phyloP scores from a whole-genome alignment of 805 yeast species.

The Wickerhamiella siamensis region DNA sequence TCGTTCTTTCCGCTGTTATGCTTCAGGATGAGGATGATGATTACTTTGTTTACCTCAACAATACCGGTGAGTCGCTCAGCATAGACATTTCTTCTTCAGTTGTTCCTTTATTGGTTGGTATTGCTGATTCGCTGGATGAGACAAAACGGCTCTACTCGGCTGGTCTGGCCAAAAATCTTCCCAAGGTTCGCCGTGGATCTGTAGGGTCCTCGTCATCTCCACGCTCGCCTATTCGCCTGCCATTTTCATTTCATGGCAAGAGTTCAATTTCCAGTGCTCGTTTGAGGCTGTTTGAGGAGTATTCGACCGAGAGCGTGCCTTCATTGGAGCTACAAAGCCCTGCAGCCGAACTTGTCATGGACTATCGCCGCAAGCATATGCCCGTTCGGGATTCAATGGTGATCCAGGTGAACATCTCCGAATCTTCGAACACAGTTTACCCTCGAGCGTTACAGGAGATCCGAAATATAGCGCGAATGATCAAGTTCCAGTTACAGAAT shows the following conservation, averaged over 20 bases:
- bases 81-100: constrained; percentile 18
- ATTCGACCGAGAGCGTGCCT: constrained; percentile 9
- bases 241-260: constrained; percentile 1
- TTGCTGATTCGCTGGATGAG: constrained; percentile 29
- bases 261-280: constrained; percentile 12
- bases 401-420: constrained; percentile 43
- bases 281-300: constrained; percentile 18
- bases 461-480: constrained; percentile 32
- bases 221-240: constrained; percentile 1
- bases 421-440: constrained; percentile 56
- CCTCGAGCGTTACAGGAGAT: constrained; percentile 58
- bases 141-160: constrained; percentile 1
- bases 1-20: constrained; percentile 14
- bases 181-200: no score
- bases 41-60: constrained; percentile 10
- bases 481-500: background rate
- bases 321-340: constrained; percentile 56
- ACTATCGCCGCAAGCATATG: constrained; percentile 29
- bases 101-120: constrained; percentile 36
- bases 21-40: constrained; percentile 4
- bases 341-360: constrained; percentile 43
- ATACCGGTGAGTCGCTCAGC: constrained; percentile 20
- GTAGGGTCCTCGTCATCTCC: background rate
- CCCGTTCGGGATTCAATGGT: constrained; percentile 26
- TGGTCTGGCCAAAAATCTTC: background rate